Percentiles rank a stretch among this genome's conserved stretches.
Evolutionary conservation across 192 early-diverging fungal species (phyloP).

Genomic region (Backusella macrospora): DNA sequence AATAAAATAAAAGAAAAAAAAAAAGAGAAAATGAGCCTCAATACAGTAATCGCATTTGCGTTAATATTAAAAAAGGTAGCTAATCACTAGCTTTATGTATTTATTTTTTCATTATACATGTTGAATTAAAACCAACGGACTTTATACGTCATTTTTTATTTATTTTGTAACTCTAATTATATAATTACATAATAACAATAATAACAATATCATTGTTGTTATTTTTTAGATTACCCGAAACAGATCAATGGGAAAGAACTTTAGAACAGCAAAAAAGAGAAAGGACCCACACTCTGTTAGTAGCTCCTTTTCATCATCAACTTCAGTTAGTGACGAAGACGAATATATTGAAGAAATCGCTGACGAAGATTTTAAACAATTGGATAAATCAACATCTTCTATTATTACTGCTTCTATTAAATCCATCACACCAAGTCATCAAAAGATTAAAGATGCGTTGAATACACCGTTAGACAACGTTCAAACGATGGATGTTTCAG

Average conservation of each 20-base stretch:
- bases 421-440: conserved; percentile 6
- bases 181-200: too few relatives aligned
- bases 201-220: neutral
- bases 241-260: conserved; percentile 1
- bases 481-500: conserved; percentile 8
- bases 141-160: neutral
- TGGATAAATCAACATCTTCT: conserved; percentile 1
- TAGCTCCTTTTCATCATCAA: neutral
- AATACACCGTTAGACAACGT: conserved; percentile 2
- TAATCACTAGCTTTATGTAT: conserved; percentile 1
- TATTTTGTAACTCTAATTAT: neutral
- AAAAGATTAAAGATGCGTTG: conserved; percentile 1
- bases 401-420: conserved; percentile 5
- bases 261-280: conserved; percentile 8
- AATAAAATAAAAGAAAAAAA: conserved; percentile 16
- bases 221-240: conserved; percentile 7
- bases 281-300: neutral
- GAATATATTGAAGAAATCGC: conserved; percentile 7
- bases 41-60: conserved; percentile 26
- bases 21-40: conserved; percentile 25
- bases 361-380: neutral
- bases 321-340: neutral
- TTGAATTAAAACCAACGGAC: too few relatives aligned
- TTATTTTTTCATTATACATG: neutral
- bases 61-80: conserved; percentile 34